These are phyloP conservation scores for Neurospora discreta DNA, from an alignment of 495 filamentous ascomycete genomes.

Conservation along the genomic window DNA sequence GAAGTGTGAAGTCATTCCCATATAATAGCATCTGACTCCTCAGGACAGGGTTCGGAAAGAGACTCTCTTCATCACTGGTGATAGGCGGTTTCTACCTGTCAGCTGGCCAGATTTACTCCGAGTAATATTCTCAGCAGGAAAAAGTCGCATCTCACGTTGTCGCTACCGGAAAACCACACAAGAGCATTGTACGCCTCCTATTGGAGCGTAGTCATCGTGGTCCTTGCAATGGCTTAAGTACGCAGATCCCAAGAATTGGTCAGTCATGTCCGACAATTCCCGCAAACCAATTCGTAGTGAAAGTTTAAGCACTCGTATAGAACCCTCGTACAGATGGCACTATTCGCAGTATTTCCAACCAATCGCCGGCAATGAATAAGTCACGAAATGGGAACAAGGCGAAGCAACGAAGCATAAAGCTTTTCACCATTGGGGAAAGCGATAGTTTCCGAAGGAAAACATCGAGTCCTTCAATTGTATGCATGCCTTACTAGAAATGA, in stretches of 20 bases:
- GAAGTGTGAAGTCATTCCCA: neutral
- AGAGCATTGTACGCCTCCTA: neutral
- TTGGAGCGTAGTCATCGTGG: neutral
- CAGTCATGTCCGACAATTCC: neutral
- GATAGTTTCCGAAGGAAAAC: neutral
- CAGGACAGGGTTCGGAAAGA: neutral
- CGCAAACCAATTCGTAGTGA: neutral
- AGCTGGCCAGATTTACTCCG: neutral
- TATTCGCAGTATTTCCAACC: neutral
- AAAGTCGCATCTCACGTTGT: neutral
- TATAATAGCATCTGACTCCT: neutral
- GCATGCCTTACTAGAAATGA: neutral
- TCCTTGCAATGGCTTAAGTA: neutral
- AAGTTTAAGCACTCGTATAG: too few relatives aligned
- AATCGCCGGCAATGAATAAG: neutral
- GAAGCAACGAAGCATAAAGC: neutral
- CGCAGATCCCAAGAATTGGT: neutral
- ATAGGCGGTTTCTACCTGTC: neutral
- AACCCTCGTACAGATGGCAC: neutral
- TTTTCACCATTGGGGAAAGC: neutral
- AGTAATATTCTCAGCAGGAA: neutral
- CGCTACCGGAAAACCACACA: neutral
- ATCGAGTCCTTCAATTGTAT: neutral
- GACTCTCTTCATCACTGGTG: neutral
- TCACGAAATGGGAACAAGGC: neutral